Base-by-base conservation (phyloP, 441 rosid species). In the Biscutella auriculata region DNA sequence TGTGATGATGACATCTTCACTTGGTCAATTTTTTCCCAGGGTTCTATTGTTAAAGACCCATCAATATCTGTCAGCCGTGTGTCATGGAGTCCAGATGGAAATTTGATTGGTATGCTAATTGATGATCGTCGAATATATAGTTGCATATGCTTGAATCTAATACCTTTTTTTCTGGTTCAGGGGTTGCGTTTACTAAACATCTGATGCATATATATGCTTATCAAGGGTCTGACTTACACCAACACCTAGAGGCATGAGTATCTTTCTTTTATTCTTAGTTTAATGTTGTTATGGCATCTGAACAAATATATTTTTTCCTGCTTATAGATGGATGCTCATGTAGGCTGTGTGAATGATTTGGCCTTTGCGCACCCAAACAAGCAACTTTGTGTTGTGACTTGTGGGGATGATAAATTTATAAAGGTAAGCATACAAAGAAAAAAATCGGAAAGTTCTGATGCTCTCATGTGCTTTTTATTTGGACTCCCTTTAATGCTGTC, bases 291-390 rank as follows among this genome's bases (percentile, higher is more conserved):
- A 32, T 57, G 23, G 23, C 7, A 29, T 42, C 42, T 43, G 41
- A 40, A 44, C 1, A 46, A 46, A n/a, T n/a, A n/a, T n/a, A n/a
- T n/a, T n/a, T n/a, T n/a, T 37, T 33, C 54, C 62, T 37, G 54
- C 60, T 35, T 68, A 82, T 55, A 77, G 93, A 71, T 84, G 68
- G 88, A 82, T 40, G 88, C 88, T 29, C 93, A 84, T 71, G 47
- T 55, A 21, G 93, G 88, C 29, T 73, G 78, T 55, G 93, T 80
- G 53, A 77, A 78, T 59, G 88, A 82, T 59, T 63, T 84, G 37
- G 88, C 93, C 9, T 83, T 83, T 64, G 72, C 91, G 60, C 66
- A 86, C 72, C 91, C 86, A 32, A 80, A 68, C 69, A 81, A 82
- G 56, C 81, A 77, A 66, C 79, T 80, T 8, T 86, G 82, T 56